Evolutionary conservation across 805 yeast genomes (phyloP).

Genomic region (Hanseniaspora occidentalis): DNA sequence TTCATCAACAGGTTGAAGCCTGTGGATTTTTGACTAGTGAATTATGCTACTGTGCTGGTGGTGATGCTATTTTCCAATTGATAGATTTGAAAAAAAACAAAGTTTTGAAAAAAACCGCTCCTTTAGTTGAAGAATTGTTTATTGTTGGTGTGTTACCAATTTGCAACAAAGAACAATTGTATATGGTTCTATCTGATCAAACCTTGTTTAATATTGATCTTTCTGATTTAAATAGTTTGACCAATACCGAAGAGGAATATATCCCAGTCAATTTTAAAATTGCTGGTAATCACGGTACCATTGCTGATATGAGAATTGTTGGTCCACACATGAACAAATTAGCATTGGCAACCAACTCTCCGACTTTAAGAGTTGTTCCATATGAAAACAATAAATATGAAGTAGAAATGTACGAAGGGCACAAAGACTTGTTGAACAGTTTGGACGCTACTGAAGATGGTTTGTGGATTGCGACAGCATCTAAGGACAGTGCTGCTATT

Average conservation of each 20-base stretch:
- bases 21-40: constrained; percentile 43
- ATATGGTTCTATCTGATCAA: constrained; percentile 71
- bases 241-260: constrained; percentile 17
- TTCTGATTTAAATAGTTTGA: constrained; percentile 5
- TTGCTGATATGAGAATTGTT: constrained; percentile 75
- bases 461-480: constrained; percentile 79
- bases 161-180: constrained; percentile 25
- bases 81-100: constrained; percentile 44
- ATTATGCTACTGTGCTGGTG: constrained; percentile 64
- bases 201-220: constrained; percentile 45
- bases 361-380: constrained; percentile 67
- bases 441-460: constrained; percentile 74
- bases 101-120: constrained; percentile 27
- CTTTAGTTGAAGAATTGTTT: constrained; percentile 63
- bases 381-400: constrained; percentile 36
- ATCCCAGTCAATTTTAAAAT: constrained; percentile 41
- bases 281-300: constrained; percentile 92
- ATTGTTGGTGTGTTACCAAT: constrained; percentile 45
- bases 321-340: constrained; percentile 46
- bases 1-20: constrained; percentile 59
- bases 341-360: constrained; percentile 91
- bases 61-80: constrained; percentile 51
- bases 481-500: constrained; percentile 77
- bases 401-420: constrained; percentile 62
- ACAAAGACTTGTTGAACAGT: constrained; percentile 71